Evolutionary conservation across 768 basidiomycete species (phyloP), one percentile per base, ranked within the genome.

Genomic region (Candolleomyces eurysporus): DNA sequence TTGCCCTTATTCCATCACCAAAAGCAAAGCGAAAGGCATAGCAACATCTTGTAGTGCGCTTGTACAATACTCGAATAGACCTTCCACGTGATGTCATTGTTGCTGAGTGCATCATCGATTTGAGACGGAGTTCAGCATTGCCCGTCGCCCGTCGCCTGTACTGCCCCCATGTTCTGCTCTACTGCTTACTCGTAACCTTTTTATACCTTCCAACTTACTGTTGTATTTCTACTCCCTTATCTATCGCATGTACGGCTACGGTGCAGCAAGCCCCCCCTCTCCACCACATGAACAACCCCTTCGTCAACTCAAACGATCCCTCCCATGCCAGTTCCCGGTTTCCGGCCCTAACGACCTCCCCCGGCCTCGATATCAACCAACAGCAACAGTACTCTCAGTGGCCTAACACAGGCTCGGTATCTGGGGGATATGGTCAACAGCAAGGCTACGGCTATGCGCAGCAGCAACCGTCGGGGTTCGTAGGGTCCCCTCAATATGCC

Each of bases 1-100:
- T 92, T 60, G 91, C 90, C 3, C 77, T 92, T 21, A 74, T 92
- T 56, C 88, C 90, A 14, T 82, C 83, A 26, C 89, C 89, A 13
- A 82, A 78, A 71, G 75, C 82, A 45, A 65, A 57, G 48, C 55
- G 31, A 17, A 61, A 61, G 36, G 19, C 54, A 56, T 56, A 43
- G 40, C 17, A 11, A 53, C 46, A 17, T 36, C 45, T 46, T 46
- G 45, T 46, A 46, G 36, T 36, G 36, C 11, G 36, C 36, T 36
- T 36, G 36, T 36, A 11, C 11, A 46, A 46, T 46, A 46, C 45
- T 5, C 1, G 16, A 8, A 17, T 46, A 46, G 14, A 21, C 21
- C 17, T 7, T 54, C 11, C 52, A 54, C 52, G 52, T 54, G 52
- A 54, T 54, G 52, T 54, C 52, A 54, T 54, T 16, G 26, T 32